These are phyloP conservation scores for Persicaria tinctoria DNA, from an alignment of 148 eudicot genomes.

Conservation along the genomic window DNA sequence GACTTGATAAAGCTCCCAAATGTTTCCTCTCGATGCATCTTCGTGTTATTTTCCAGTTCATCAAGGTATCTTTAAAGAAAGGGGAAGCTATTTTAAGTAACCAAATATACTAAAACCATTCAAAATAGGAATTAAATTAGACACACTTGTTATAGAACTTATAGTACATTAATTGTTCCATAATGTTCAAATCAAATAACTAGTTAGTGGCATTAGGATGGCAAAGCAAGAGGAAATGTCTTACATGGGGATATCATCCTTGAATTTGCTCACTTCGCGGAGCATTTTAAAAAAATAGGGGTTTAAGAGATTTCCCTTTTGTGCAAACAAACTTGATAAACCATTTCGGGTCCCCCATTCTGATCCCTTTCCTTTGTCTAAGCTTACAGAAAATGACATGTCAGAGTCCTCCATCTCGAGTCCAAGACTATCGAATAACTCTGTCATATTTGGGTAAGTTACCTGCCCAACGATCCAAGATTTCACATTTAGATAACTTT, in stretches of 20 bases:
- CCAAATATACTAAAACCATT: not conserved
- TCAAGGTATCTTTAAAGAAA: conserved; percentile 58
- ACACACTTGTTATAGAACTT: too few relatives aligned
- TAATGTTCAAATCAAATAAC: too few relatives aligned
- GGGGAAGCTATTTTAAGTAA: not conserved
- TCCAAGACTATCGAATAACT: conserved; percentile 14
- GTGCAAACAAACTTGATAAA: conserved; percentile 63
- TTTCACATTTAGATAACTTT: not conserved
- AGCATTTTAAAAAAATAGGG: too few relatives aligned
- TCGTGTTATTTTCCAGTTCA: conserved; percentile 61
- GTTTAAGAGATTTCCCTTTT: conserved; percentile 39
- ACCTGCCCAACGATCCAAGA: conserved; percentile 37
- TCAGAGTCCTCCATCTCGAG: conserved; percentile 81
- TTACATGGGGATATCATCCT: conserved; percentile 58
- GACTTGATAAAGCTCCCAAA: conserved; percentile 62
- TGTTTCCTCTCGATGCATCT: conserved; percentile 58
- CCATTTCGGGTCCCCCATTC: conserved; percentile 96
- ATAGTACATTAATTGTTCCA: too few relatives aligned
- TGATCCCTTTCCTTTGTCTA: conserved; percentile 59
- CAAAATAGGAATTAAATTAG: not conserved
- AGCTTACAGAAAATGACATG: conserved; percentile 88
- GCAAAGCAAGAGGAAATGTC: not conserved
- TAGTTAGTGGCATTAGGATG: not conserved
- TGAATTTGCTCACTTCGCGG: conserved; percentile 64
- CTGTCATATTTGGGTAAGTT: conserved; percentile 89